phyloP scores from a whole-genome alignment of 306 rosid genomes.

The Glycyrrhiza uralensis region DNA sequence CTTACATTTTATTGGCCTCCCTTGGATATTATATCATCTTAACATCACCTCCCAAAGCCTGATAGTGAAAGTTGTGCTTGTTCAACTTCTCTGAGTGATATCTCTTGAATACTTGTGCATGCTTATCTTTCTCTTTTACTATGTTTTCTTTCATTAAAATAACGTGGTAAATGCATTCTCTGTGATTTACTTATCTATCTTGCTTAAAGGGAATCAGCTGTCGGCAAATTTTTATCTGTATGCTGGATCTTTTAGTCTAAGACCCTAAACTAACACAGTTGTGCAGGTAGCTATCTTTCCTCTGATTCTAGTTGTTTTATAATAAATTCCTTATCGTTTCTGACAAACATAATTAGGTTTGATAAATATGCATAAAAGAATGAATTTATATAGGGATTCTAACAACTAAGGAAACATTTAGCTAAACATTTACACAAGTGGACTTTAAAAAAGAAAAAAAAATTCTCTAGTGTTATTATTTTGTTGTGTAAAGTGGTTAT shows the following conservation, averaged over 20 bases:
- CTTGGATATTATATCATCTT: not conserved
- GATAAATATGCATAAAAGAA: not conserved
- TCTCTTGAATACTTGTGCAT: not conserved
- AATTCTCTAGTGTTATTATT: not conserved
- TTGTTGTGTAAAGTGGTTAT: not conserved
- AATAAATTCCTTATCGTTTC: not conserved
- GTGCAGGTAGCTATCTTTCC: not conserved
- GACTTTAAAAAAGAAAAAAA: not conserved
- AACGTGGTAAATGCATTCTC: not conserved
- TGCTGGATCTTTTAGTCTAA: not conserved
- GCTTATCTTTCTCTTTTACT: not conserved
- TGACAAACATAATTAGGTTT: slow-evolving; percentile 11
- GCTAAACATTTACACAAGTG: not conserved
- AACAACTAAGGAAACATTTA: not conserved
- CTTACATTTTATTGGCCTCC: too few species aligned
- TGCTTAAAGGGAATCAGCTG: not conserved
- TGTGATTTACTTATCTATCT: not conserved
- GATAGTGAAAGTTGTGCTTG: not conserved
- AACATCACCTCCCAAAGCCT: not conserved
- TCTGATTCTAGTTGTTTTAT: not conserved
- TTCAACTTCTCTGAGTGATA: not conserved
- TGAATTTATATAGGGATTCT: not conserved
- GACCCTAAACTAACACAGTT: not conserved
- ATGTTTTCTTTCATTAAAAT: too few species aligned
- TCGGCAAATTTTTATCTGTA: not conserved